Base-by-base conservation (phyloP, 352 stramenopile genomes). In the Phytophthora palmivora region DNA sequence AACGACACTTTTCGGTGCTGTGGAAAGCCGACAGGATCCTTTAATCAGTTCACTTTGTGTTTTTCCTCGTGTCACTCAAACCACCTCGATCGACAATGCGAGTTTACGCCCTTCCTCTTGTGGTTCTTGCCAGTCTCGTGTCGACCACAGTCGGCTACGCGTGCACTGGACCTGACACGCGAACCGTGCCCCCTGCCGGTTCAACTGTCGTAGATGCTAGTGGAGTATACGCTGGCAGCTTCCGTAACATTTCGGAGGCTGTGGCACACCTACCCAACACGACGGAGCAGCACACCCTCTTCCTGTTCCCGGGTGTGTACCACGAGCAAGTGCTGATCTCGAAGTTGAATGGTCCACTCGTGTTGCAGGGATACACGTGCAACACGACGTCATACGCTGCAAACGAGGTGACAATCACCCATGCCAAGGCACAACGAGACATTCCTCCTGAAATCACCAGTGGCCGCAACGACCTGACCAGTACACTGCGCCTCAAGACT, bases 281-380 rank as follows among this genome's bases (percentile, higher is more conserved):
- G 14, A 34, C 4, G 4, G 21, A n/a, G 2, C 4, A 46, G 2
- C 34, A 36, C 11, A 26, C 34, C 4, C 11, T 56, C 21, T 56
- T 56, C 24, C 22, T 56, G 1, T 46, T 46, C 8, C 21, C 34
- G 1, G 48, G 48, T 14, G 11, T 36, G 4, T 56, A 46, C 48
- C 14, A 24, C 1, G 47, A 56, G 19, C 19, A 43, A 21, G 33
- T 56, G 12, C 1, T 24, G 1, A 15, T 56, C n/a, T 16, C 33
- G 16, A 2, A n/a, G 2, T 16, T 53, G 3, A 56, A 34, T 1
- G 47, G 34, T 6, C 3, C 32, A 3, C 47, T 56, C 11, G 19
- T 56, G 19, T 15, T 56, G 5, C 47, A 56, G 22, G 47, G 47
- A 11, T 43, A 32, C 47, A 56, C 47, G 12, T 56, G 47, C 11